These are phyloP conservation scores for Ramalina intermedia DNA, from an alignment of 495 filamentous ascomycete species.

Conservation along the genomic window DNA sequence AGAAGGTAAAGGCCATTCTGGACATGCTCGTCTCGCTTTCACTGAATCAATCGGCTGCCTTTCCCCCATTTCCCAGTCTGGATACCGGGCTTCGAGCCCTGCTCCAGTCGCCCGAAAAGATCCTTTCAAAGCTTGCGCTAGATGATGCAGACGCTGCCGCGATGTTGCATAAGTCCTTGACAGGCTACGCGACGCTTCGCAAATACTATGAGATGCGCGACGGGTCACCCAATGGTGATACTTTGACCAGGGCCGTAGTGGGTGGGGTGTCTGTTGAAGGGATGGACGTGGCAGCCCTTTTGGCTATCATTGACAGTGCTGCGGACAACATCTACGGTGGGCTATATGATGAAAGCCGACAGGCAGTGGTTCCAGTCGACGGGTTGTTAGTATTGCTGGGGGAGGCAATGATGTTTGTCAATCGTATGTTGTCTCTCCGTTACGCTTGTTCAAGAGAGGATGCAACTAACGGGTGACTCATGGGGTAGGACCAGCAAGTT, in stretches of 20 bases:
- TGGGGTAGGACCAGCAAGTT: constrained; percentile 25
- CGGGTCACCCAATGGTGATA: constrained; percentile 29
- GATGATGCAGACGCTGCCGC: constrained; percentile 63
- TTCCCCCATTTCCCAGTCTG: constrained; percentile 50
- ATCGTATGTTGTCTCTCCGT: constrained; percentile 30
- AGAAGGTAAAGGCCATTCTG: constrained; percentile 66
- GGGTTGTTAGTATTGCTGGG: constrained; percentile 71
- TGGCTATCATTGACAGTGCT: constrained; percentile 67
- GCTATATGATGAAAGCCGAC: constrained; percentile 61
- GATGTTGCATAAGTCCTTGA: constrained; percentile 68
- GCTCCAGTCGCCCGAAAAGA: constrained; percentile 46
- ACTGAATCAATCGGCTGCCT: constrained; percentile 66
- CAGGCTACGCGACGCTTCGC: constrained; percentile 76
- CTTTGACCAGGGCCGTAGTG: constrained; percentile 29
- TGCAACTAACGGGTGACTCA: background rate
- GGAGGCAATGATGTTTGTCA: constrained; percentile 62
- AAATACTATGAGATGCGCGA: constrained; percentile 82
- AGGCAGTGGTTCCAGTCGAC: constrained; percentile 72
- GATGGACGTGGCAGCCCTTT: constrained; percentile 52
- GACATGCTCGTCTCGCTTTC: constrained; percentile 78
- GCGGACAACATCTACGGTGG: constrained; percentile 81
- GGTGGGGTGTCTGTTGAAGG: constrained; percentile 31
- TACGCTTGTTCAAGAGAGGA: background rate
- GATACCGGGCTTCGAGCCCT: constrained; percentile 52
- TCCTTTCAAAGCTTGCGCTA: constrained; percentile 48